Evolutionary conservation across 2,329 filamentous ascomycete species (phyloP).

Genomic region (Exophiala aquamarina): DNA sequence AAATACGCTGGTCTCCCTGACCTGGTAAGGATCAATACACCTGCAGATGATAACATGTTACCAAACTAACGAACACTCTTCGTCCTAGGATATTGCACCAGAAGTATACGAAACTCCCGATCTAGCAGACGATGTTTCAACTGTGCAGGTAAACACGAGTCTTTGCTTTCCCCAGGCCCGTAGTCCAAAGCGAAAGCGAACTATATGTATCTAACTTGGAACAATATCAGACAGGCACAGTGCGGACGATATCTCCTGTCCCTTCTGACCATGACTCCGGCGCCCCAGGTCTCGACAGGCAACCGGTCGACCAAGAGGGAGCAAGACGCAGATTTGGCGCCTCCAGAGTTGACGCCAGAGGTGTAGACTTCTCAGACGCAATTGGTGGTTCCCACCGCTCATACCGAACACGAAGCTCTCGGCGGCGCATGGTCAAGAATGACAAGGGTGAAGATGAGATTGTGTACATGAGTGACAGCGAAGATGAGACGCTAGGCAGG

Average conservation of each 20-base stretch:
- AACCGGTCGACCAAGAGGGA: constrained; percentile 72
- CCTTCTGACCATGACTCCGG: constrained; percentile 57
- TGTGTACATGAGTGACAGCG: constrained; percentile 65
- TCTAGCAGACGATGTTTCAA: constrained; percentile 85
- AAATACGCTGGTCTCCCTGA: constrained; percentile 83
- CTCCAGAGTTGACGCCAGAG: constrained; percentile 70
- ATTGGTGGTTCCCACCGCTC: constrained; percentile 79
- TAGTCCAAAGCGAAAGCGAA: no score
- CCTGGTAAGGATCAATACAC: constrained; percentile 62
- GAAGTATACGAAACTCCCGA: constrained; percentile 98
- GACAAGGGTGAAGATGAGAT: constrained; percentile 57
- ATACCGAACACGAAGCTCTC: constrained; percentile 72
- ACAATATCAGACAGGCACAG: constrained; percentile 43
- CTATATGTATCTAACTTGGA: constrained; percentile 32
- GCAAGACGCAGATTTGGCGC: constrained; percentile 79
- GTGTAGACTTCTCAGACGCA: constrained; percentile 87
- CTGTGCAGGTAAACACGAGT: constrained; percentile 62
- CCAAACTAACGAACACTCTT: not conserved
- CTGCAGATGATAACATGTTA: not conserved
- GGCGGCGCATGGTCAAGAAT: constrained; percentile 49
- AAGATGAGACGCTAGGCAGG: constrained; percentile 72
- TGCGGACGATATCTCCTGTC: constrained; percentile 57
- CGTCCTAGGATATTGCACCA: constrained; percentile 74
- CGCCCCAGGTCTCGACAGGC: constrained; percentile 68
- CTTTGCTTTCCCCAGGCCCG: no score